Conservation (phyloP, 257 asterid species). For the Scutellaria barbata region DNA sequence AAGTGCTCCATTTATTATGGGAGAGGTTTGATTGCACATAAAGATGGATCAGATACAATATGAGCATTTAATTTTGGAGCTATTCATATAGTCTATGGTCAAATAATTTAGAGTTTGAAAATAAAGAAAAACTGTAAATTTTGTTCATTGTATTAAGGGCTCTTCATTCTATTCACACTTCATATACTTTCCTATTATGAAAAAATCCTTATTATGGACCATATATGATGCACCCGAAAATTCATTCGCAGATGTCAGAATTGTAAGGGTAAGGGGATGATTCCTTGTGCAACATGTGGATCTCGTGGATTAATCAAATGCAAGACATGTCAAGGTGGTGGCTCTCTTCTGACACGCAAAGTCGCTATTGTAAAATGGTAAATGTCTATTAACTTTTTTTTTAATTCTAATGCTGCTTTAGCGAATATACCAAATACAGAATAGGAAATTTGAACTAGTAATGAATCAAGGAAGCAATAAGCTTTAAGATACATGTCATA, state of each 20-base stretch:
- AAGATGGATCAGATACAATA: constrained; percentile 93
- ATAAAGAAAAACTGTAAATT: background rate
- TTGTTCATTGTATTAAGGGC: background rate
- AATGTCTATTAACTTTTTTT: constrained; percentile 18
- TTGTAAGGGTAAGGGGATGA: constrained; percentile 82
- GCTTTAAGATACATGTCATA: background rate
- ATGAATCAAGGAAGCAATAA: background rate
- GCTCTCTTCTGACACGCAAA: constrained; percentile 70
- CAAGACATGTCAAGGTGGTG: constrained; percentile 70
- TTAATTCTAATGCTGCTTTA: background rate
- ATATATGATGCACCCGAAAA: background rate
- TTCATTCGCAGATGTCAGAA: constrained; percentile 61
- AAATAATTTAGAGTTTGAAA: background rate
- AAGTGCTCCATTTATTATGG: constrained; percentile 75
- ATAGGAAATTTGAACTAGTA: no score
- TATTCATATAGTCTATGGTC: no score
- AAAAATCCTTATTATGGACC: background rate
- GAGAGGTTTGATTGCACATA: constrained; percentile 91
- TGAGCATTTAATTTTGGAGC: constrained; percentile 47
- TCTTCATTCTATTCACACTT: background rate
- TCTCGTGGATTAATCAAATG: constrained; percentile 83
- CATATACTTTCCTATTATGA: constrained; percentile 8
- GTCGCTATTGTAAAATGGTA: constrained; percentile 83
- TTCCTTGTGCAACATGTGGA: constrained; percentile 85
- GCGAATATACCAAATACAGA: background rate